These are phyloP conservation scores for Xylariaceae sp. DNA, from an alignment of 2,329 filamentous ascomycete species.

Conservation along the genomic window DNA sequence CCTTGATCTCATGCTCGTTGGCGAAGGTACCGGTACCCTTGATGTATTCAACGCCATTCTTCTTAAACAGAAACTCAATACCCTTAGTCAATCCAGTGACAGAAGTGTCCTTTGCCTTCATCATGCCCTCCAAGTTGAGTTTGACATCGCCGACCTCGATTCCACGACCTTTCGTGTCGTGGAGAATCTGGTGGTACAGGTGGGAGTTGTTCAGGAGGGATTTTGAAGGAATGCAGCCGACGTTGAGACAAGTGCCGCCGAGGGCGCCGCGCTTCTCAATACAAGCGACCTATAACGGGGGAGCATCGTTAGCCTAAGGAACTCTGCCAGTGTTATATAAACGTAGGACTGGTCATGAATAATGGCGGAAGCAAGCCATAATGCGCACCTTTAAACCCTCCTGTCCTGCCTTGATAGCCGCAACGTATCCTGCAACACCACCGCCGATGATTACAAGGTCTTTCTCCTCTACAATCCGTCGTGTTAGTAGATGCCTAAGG, in stretches of 20 bases:
- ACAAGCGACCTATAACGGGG: slow-evolving; percentile 75
- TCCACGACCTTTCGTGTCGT: slow-evolving; percentile 96
- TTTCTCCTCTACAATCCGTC: slow-evolving; percentile 73
- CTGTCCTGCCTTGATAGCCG: slow-evolving; percentile 98
- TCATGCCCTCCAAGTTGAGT: slow-evolving; percentile 92
- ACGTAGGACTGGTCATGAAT: not conserved
- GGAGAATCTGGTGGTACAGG: slow-evolving; percentile 94
- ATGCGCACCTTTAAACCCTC: slow-evolving; percentile 85
- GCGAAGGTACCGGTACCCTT: slow-evolving; percentile 89
- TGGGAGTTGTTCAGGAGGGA: slow-evolving; percentile 99
- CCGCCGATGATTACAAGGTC: slow-evolving; percentile 98
- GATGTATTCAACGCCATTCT: slow-evolving; percentile 98
- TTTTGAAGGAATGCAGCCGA: slow-evolving; percentile 99
- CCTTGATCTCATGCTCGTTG: slow-evolving; percentile 89
- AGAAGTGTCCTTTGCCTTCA: slow-evolving; percentile 97
- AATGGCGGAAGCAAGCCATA: not conserved
- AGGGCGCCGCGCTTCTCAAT: slow-evolving; percentile 97
- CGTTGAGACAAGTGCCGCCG: slow-evolving; percentile 97
- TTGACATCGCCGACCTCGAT: slow-evolving; percentile 98
- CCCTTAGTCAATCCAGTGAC: slow-evolving; percentile 92
- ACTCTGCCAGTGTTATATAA: slow-evolving; percentile 11
- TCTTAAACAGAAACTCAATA: slow-evolving; percentile 98
- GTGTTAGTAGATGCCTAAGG: slow-evolving; percentile 47
- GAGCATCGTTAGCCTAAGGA: slow-evolving; percentile 10
- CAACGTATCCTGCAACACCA: slow-evolving; percentile 97